phyloP scores from a whole-genome alignment of 441 rosid genomes.

The Syzygium malaccense region DNA sequence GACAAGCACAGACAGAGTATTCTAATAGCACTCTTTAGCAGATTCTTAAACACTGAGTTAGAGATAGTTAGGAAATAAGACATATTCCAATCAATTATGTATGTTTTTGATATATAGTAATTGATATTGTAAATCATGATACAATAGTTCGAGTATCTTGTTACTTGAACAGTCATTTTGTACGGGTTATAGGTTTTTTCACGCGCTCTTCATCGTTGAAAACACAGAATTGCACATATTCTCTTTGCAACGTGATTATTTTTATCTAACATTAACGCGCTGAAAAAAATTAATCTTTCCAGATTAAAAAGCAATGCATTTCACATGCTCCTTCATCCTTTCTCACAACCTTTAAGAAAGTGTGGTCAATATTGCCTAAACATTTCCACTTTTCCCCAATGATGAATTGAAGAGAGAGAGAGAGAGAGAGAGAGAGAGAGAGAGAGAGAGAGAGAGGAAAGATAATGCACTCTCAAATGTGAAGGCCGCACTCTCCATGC shows the following conservation, averaged over 20 bases:
- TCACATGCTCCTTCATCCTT: too few relatives aligned
- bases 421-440: too few relatives aligned
- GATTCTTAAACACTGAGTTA: background rate
- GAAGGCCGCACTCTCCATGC: background rate
- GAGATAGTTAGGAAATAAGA: background rate
- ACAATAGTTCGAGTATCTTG: accelerated
- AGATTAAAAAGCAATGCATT: too few relatives aligned
- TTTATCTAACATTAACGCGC: too few relatives aligned
- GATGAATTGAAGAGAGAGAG: too few relatives aligned
- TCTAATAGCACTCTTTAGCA: background rate
- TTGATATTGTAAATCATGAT: background rate
- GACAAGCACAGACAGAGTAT: accelerated
- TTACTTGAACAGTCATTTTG: background rate
- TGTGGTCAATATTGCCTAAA: too few relatives aligned
- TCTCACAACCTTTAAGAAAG: too few relatives aligned
- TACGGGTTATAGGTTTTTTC: background rate
- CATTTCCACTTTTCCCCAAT: too few relatives aligned
- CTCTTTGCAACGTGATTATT: too few relatives aligned
- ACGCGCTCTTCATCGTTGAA: background rate
- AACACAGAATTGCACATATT: background rate
- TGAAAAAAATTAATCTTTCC: too few relatives aligned
- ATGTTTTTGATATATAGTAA: background rate
- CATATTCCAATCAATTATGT: background rate
- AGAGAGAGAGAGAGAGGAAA: too few relatives aligned
- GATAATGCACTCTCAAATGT: too few relatives aligned